phyloP scores from a whole-genome alignment of 2,329 filamentous ascomycete species.

The Phyllachora maydis region DNA sequence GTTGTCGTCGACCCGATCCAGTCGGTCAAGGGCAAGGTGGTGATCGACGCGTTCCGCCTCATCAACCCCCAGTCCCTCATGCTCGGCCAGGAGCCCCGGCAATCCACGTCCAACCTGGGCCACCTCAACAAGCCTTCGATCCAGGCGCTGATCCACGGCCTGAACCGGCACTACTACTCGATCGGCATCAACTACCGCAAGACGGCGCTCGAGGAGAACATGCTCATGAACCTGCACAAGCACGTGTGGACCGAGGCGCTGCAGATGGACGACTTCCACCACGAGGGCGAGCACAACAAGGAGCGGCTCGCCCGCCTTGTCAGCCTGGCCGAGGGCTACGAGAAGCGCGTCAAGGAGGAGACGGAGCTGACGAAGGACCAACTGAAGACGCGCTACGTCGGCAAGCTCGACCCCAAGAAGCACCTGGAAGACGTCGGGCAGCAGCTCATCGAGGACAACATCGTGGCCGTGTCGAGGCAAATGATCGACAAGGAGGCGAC shows the following conservation, averaged over 20 bases:
- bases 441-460: slow-evolving; percentile 97
- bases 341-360: slow-evolving; percentile 98
- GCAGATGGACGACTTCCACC: slow-evolving; percentile 87
- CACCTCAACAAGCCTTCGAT: slow-evolving; percentile 99
- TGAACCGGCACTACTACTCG: slow-evolving; percentile 98
- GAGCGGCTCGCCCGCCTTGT: slow-evolving; percentile 79
- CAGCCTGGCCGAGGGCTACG: slow-evolving; percentile 79
- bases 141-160: slow-evolving; percentile 90
- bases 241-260: slow-evolving; percentile 97
- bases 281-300: slow-evolving; percentile 69
- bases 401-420: slow-evolving; percentile 98
- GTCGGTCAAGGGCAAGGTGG: slow-evolving; percentile 98
- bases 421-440: slow-evolving; percentile 94
- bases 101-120: slow-evolving; percentile 93
- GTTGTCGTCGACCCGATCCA: slow-evolving; percentile 98
- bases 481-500: slow-evolving; percentile 99
- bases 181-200: slow-evolving; percentile 98
- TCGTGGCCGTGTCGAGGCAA: slow-evolving; percentile 90
- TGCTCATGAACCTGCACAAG: slow-evolving; percentile 99
- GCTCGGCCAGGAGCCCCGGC: slow-evolving; percentile 91
- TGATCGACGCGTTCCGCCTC: slow-evolving; percentile 95
- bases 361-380: slow-evolving; percentile 94
- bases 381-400: slow-evolving; percentile 95
- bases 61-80: slow-evolving; percentile 97
- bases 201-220: slow-evolving; percentile 94